Conservation (phyloP, 495 filamentous ascomycete genomes). For the Penicillium angulare region DNA sequence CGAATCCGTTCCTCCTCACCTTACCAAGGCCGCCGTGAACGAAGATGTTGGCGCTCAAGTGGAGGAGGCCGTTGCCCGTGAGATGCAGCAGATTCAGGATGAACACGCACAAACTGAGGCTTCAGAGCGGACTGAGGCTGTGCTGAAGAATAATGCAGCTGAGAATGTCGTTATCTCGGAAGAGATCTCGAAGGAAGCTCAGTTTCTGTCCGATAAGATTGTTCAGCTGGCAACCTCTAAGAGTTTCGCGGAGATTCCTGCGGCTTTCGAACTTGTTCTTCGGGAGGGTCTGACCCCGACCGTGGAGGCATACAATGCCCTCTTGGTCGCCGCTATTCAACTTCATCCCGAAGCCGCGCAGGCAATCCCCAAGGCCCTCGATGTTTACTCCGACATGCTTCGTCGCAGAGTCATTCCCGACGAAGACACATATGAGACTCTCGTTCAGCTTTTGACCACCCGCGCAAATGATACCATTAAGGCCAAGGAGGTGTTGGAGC, state of each 20-base stretch:
- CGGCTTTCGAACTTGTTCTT: slow-evolving; percentile 84
- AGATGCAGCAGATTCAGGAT: slow-evolving; percentile 53
- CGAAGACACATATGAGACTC: slow-evolving; percentile 77
- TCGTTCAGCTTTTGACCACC: slow-evolving; percentile 76
- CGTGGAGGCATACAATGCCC: slow-evolving; percentile 82
- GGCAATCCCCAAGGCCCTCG: slow-evolving; percentile 83
- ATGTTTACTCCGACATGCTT: slow-evolving; percentile 96
- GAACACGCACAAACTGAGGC: slow-evolving; percentile 46
- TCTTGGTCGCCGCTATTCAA: slow-evolving; percentile 78
- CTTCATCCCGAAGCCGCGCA: slow-evolving; percentile 68
- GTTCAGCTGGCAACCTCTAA: slow-evolving; percentile 63
- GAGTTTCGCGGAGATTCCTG: slow-evolving; percentile 81
- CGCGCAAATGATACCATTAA: slow-evolving; percentile 71
- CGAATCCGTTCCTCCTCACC: slow-evolving; percentile 41
- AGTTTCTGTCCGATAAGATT: slow-evolving; percentile 71
- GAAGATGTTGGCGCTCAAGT: slow-evolving; percentile 57
- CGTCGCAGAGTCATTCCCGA: slow-evolving; percentile 78
- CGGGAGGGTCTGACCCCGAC: slow-evolving; percentile 73
- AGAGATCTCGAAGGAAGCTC: slow-evolving; percentile 50
- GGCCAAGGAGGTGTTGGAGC: slow-evolving; percentile 68
- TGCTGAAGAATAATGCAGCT: slow-evolving; percentile 27
- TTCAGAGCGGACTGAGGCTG: slow-evolving; percentile 31
- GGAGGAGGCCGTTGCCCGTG: slow-evolving; percentile 63
- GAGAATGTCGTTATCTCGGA: slow-evolving; percentile 33
- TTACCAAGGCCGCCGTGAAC: slow-evolving; percentile 57